Conservation (phyloP, 2,329 filamentous ascomycete genomes). For the Graphilbum ipis-grandicollis region DNA sequence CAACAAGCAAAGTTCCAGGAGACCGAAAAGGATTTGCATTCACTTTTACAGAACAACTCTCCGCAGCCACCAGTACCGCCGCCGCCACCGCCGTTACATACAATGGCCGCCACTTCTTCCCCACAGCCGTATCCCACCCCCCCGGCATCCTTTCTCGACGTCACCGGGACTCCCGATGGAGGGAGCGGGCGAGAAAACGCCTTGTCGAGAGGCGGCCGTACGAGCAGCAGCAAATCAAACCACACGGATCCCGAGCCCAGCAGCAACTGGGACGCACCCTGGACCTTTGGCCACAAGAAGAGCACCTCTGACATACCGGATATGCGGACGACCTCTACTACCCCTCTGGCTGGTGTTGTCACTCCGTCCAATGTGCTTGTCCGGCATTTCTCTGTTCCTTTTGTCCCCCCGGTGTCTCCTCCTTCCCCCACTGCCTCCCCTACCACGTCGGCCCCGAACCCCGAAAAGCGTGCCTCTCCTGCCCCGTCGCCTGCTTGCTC, state of each 20-base stretch:
- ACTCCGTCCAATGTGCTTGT: conserved; percentile 47
- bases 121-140: conserved; percentile 38
- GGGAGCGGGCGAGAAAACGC: background rate
- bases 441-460: background rate
- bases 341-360: conserved; percentile 47
- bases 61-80: background rate
- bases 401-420: conserved; percentile 10
- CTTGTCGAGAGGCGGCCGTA: no score
- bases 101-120: conserved; percentile 13
- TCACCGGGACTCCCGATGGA: background rate
- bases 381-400: conserved; percentile 52
- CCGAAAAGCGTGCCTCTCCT: conserved; percentile 1
- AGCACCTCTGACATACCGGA: conserved; percentile 25
- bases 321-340: conserved; percentile 25
- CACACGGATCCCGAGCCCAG: background rate
- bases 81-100: conserved; percentile 19
- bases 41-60: background rate
- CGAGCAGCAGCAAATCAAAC: conserved; percentile 1
- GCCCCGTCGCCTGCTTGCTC: conserved; percentile 11
- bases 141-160: conserved; percentile 28
- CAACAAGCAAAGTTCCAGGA: background rate
- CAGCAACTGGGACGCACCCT: conserved; percentile 5
- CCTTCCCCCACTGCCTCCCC: conserved; percentile 5
- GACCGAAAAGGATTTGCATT: no score
- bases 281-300: conserved; percentile 22